Base-by-base conservation (phyloP, 2,329 filamentous ascomycete genomes). In the Aureobasidium sp. region DNA sequence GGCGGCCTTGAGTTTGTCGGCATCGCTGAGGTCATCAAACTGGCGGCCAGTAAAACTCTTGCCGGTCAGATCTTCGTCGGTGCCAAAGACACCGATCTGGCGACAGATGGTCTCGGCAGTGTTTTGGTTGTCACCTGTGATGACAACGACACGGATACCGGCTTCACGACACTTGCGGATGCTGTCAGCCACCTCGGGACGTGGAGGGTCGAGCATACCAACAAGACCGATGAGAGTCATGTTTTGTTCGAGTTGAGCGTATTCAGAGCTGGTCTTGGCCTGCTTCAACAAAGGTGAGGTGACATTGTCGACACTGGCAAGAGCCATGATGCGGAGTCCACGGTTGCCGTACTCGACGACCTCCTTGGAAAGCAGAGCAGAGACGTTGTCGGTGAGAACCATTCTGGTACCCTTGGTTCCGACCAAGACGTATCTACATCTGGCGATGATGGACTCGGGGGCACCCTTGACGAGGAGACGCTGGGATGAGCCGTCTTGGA, bases 21-120 rank as follows among this genome's bases (percentile, higher is more conserved):
- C 78, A 31, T 90, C 83, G 70, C 82, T 88, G 58, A 99, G 80
- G 61, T 85, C 85, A 70, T 99, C 94, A 67, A 99, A 99, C 73
- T 99, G 89, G 66, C 93, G 87, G 60, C 94, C 94, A 65, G 94
- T 99, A 70, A 84, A 97, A 75, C 91, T 96, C 82, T 96, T 97
- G 69, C 92, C 92, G 45, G 79, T 84, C 27, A 97, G 81, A 70
- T 96, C 83, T 74, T 97, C 93, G 63, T 87, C 77, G 65, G 82
- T 76, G 17, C 85, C 87, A 73, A 99, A 99, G 57, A 99, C 86
- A 63, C 94, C 94, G 72, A 99, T 99, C 74, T 96, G 89, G 69
- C 93, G 88, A 78, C 94, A 99, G 71, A 99, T 96, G 63, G 90
- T 93, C 78, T 99, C 94, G 9, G 94, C 94, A 3, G 94, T 99